Evolutionary conservation across 805 yeast species (phyloP).

Genomic region (Barnettozyma siamensis): DNA sequence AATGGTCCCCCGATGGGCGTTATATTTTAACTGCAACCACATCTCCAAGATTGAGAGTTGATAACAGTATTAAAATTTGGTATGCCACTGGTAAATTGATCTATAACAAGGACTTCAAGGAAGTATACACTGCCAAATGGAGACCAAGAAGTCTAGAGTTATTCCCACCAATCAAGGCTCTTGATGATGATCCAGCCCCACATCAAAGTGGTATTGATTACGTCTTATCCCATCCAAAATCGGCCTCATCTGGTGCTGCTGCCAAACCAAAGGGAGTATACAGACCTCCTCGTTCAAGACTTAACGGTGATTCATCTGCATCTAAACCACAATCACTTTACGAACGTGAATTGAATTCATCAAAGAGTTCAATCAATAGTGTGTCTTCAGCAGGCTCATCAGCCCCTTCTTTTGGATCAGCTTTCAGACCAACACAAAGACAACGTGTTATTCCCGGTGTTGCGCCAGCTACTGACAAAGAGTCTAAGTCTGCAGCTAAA

Average conservation of each 20-base stretch:
- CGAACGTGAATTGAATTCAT: constrained; percentile 45
- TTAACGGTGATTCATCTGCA: constrained; percentile 27
- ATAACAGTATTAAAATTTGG: constrained; percentile 92
- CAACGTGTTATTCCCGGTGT: constrained; percentile 55
- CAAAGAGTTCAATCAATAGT: constrained; percentile 9
- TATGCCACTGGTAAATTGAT: constrained; percentile 81
- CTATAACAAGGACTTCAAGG: constrained; percentile 73
- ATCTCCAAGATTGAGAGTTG: constrained; percentile 93
- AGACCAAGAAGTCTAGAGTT: constrained; percentile 43
- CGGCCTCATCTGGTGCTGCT: constrained; percentile 27
- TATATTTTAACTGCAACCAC: constrained; percentile 93
- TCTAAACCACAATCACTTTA: constrained; percentile 43
- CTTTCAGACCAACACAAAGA: constrained; percentile 29
- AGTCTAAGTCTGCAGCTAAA: constrained; percentile 62
- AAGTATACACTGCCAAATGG: constrained; percentile 81
- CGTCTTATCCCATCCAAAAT: constrained; percentile 32
- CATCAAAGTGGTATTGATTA: constrained; percentile 66
- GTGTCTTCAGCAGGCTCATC: constrained; percentile 6
- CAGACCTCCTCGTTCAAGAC: constrained; percentile 93
- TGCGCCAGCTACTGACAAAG: constrained; percentile 37
- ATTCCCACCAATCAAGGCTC: constrained; percentile 33
- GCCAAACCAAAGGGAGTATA: constrained; percentile 82
- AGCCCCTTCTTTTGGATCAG: constrained; percentile 5
- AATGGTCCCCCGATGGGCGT: constrained; percentile 97
- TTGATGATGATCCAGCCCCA: constrained; percentile 54